These are phyloP conservation scores for Yamadazyma diospyri DNA, from an alignment of 1,139 yeast genomes.

Conservation along the genomic window DNA sequence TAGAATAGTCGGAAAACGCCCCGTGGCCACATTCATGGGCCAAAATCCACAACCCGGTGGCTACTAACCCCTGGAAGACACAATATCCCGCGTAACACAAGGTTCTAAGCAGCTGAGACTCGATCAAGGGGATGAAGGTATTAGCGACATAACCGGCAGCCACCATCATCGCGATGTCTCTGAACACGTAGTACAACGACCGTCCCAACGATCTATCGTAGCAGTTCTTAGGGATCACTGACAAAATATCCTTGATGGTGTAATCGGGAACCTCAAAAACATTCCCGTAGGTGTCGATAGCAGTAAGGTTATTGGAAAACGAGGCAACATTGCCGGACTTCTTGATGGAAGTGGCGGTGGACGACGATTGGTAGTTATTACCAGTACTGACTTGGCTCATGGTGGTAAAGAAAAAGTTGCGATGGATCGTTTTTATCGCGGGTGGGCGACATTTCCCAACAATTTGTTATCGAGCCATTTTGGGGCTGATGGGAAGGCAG, in stretches of 20 bases:
- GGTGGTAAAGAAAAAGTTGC: no score
- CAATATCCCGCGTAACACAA: slow-evolving; percentile 55
- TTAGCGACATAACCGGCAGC: slow-evolving; percentile 45
- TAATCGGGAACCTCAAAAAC: slow-evolving; percentile 60
- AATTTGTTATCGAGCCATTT: no score
- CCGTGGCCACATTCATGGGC: slow-evolving; percentile 70
- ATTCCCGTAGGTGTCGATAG: slow-evolving; percentile 54
- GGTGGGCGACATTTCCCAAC: no score
- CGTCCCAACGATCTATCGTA: slow-evolving; percentile 50
- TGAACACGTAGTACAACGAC: slow-evolving; percentile 53
- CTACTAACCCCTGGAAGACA: slow-evolving; percentile 42
- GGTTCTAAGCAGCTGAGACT: slow-evolving; percentile 42
- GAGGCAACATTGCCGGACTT: slow-evolving; percentile 37
- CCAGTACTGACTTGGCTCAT: slow-evolving; percentile 4
- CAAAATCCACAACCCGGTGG: slow-evolving; percentile 59
- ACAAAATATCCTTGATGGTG: slow-evolving; percentile 57
- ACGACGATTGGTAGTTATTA: not conserved
- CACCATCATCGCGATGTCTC: slow-evolving; percentile 49
- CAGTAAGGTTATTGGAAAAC: slow-evolving; percentile 26
- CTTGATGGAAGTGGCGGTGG: slow-evolving; percentile 6
- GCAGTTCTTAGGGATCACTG: slow-evolving; percentile 60
- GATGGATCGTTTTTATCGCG: no score
- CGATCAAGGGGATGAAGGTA: slow-evolving; percentile 48
- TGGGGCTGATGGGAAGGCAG: no score
- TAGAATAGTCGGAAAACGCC: slow-evolving; percentile 55